A percentile compares a stretch with the other conserved stretches of the same genome.
phyloP scores from a whole-genome alignment of 1,139 yeast genomes.

The Hyphopichia fennica region DNA sequence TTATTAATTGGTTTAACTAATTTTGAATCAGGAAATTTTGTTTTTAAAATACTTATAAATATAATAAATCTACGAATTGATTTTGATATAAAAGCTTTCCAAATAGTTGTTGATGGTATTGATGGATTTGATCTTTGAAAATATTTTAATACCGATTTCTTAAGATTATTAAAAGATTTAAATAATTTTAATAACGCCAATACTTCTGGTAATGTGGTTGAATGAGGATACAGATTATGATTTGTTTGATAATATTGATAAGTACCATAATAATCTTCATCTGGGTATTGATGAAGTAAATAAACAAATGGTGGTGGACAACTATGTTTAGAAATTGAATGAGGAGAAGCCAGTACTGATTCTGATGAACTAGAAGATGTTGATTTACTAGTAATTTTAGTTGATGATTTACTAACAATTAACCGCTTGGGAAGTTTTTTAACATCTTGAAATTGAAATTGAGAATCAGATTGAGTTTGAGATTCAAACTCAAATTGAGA shows the following conservation, averaged over 20 bases:
- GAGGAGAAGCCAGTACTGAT: background rate
- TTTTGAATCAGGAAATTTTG: constrained; percentile 2
- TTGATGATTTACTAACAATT: too few species aligned
- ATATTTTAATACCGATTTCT: background rate
- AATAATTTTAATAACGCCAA: constrained; percentile 33
- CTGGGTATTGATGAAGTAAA: background rate
- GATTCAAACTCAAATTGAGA: too few species aligned
- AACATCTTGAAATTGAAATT: too few species aligned
- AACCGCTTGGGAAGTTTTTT: too few species aligned
- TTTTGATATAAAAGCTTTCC: constrained; percentile 30
- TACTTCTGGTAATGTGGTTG: constrained; percentile 19
- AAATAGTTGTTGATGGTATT: constrained; percentile 10
- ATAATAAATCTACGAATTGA: constrained; percentile 30
- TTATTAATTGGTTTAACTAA: background rate
- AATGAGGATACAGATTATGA: background rate
- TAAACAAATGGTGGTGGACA: constrained; percentile 1
- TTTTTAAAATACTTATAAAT: constrained; percentile 22
- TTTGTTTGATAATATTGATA: background rate
- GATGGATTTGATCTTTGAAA: background rate
- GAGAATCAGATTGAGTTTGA: too few species aligned
- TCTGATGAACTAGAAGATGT: background rate
- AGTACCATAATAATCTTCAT: background rate
- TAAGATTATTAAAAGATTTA: constrained; percentile 24
- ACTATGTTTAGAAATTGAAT: background rate
- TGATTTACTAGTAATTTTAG: background rate